A percentile compares a stretch with the other conserved stretches of the same genome.
These are phyloP conservation scores for Pilaira anomala DNA, from an alignment of 192 early-diverging fungal species.

Conservation along the genomic window DNA sequence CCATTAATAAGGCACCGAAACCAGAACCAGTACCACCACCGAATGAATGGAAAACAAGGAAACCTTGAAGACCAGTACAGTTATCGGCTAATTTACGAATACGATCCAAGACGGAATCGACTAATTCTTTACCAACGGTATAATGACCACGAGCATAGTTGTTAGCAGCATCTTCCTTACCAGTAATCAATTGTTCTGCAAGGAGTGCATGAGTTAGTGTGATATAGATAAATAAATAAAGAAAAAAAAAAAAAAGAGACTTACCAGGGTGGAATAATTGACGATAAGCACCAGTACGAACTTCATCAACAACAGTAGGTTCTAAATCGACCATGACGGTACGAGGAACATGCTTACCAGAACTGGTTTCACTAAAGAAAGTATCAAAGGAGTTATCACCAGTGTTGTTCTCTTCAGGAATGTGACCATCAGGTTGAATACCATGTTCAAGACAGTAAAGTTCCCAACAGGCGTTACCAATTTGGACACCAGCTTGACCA, in stretches of 20 bases:
- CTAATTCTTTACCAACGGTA: conserved; percentile 51
- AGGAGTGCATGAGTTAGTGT: neutral
- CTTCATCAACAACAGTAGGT: conserved; percentile 49
- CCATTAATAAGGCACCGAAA: conserved; percentile 47
- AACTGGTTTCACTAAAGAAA: conserved; percentile 44
- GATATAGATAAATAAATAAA: neutral
- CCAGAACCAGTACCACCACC: conserved; percentile 58
- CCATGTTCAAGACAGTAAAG: conserved; percentile 46
- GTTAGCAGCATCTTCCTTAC: conserved; percentile 56
- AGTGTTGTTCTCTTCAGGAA: conserved; percentile 26
- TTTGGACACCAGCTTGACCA: conserved; percentile 71
- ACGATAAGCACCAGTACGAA: conserved; percentile 46
- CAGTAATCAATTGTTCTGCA: conserved; percentile 42
- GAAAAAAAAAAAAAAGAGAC: neutral
- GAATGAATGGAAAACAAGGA: conserved; percentile 56
- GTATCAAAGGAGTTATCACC: conserved; percentile 42
- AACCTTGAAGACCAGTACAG: conserved; percentile 50
- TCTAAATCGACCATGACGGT: conserved; percentile 49
- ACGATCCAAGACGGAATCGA: conserved; percentile 48
- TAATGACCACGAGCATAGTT: conserved; percentile 58
- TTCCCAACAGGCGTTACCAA: conserved; percentile 87
- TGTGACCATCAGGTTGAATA: conserved; percentile 37
- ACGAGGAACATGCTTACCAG: conserved; percentile 44
- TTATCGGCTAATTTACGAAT: conserved; percentile 49
- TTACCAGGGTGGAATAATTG: conserved; percentile 49